These are phyloP conservation scores for Cytospora piceicola DNA, from an alignment of 2,329 filamentous ascomycete genomes.

Conservation along the genomic window DNA sequence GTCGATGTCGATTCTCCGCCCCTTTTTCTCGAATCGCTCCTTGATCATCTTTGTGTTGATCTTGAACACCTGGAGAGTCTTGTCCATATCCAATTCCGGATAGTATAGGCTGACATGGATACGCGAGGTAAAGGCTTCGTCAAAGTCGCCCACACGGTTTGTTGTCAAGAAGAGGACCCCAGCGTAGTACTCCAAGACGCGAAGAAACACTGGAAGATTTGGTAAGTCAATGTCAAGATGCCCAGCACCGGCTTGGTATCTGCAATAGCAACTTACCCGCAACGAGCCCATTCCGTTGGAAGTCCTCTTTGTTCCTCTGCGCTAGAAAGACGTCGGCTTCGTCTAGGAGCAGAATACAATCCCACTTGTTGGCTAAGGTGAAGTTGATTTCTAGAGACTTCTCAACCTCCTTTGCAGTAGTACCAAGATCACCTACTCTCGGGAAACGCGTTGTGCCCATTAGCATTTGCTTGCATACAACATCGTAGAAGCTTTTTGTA, in stretches of 20 bases:
- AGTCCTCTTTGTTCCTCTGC: slow-evolving; percentile 6
- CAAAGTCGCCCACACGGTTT: slow-evolving; percentile 52
- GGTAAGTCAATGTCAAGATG: neutral
- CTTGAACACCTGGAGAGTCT: slow-evolving; percentile 50
- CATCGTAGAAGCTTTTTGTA: no score
- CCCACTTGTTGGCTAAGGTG: slow-evolving; percentile 33
- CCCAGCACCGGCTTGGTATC: neutral
- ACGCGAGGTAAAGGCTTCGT: slow-evolving; percentile 51
- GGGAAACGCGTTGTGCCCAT: neutral
- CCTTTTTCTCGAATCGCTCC: neutral
- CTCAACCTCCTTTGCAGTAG: slow-evolving; percentile 40
- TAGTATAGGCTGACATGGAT: slow-evolving; percentile 56
- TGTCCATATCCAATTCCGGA: slow-evolving; percentile 43
- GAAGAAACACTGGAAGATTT: slow-evolving; percentile 42
- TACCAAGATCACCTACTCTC: slow-evolving; percentile 38
- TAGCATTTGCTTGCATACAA: neutral
- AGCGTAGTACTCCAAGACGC: slow-evolving; percentile 47
- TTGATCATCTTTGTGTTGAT: slow-evolving; percentile 43
- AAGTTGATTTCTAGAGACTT: slow-evolving; percentile 34
- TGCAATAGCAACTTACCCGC: slow-evolving; percentile 5
- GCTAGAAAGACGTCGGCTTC: slow-evolving; percentile 24
- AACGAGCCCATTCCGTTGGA: slow-evolving; percentile 15
- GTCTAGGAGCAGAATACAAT: slow-evolving; percentile 32
- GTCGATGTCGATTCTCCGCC: neutral
- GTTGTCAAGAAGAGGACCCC: slow-evolving; percentile 57